These are phyloP conservation scores for Aspergillus fumigatus DNA, from an alignment of 2,329 filamentous ascomycete genomes.

Conservation along the genomic window DNA sequence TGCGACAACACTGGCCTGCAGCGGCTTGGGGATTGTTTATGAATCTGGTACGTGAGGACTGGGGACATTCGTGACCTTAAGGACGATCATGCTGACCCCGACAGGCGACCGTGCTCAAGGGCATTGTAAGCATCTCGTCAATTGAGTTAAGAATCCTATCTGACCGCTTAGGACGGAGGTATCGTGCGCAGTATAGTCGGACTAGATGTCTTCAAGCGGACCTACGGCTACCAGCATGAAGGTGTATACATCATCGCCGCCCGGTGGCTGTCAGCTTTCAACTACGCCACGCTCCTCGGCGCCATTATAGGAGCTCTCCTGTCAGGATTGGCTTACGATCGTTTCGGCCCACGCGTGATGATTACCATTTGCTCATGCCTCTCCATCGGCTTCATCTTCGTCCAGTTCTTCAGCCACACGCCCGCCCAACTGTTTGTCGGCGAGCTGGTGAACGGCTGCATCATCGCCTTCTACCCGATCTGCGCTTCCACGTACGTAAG, in stretches of 20 bases:
- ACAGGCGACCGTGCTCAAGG: constrained; percentile 19
- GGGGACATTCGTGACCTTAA: not conserved
- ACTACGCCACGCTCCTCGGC: constrained; percentile 23
- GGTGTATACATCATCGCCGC: constrained; percentile 22
- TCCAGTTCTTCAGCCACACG: constrained; percentile 59
- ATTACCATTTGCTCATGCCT: constrained; percentile 20
- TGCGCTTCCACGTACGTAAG: constrained; percentile 42
- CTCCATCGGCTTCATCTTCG: constrained; percentile 52
- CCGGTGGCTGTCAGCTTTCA: constrained; percentile 24
- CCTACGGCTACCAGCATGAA: constrained; percentile 23
- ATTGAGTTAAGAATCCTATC: too few relatives aligned
- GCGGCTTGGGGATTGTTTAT: constrained; percentile 24
- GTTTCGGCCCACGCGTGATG: constrained; percentile 25
- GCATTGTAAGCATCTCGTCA: constrained; percentile 3
- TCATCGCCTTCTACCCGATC: constrained; percentile 59
- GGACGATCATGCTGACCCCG: not conserved
- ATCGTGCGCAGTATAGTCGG: constrained; percentile 24
- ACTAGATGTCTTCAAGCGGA: constrained; percentile 23
- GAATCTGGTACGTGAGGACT: constrained; percentile 16
- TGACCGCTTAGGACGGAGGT: constrained; percentile 13
- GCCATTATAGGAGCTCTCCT: constrained; percentile 22
- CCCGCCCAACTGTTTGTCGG: constrained; percentile 55
- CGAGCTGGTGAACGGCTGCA: constrained; percentile 57
- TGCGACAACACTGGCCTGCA: constrained; percentile 21
- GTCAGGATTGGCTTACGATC: constrained; percentile 22